Evolutionary conservation across 2,329 filamentous ascomycete genomes (phyloP), one percentile per base, ranked within the genome.

Genomic region (Drechslera avenae): DNA sequence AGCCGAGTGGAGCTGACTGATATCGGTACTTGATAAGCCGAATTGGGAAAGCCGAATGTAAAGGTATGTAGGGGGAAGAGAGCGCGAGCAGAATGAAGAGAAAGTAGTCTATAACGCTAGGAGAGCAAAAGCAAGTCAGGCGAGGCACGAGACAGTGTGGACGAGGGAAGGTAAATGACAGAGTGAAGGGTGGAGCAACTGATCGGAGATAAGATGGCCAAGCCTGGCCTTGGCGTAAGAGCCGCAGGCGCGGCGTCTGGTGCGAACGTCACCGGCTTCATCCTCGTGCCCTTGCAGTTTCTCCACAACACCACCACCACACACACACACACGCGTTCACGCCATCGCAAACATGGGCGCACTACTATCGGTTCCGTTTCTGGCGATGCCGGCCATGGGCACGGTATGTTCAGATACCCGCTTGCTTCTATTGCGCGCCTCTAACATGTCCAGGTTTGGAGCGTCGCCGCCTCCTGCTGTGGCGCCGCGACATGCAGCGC

Each of bases 401-500:
- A 91, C 91, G 46, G 91, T 97, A 86, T 57, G 88, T 82, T 33
- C 18, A 19, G 51, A 33, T 26, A 16, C n/a, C n/a, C n/a, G n/a
- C 40, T 2, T 34, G 31, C 3, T 37, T 40, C 37, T 33, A 39
- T 32, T 35, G 64, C 44, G 39, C 50, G 48, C 49, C 19, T 47
- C 65, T 72, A 59, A 72, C 66, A 48, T 28, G 50, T 40, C 53
- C 61, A 92, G 90, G 66, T 95, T 57, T 72, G 90, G 61, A 91
- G 89, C 35, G 86, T 91, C 63, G 88, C 81, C 56, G 91, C 89
- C 57, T 97, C 91, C 67, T 99, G 94, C 78, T 99, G 94, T 73
- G 94, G 94, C 71, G 94, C 94, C 21, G 92, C 94, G 37, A 97
- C 94, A 44, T 97, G 93, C 77, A 96, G 91, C 64, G 93, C 94